These are phyloP conservation scores for Penicillium nucicola DNA, from an alignment of 495 filamentous ascomycete genomes.

Conservation along the genomic window DNA sequence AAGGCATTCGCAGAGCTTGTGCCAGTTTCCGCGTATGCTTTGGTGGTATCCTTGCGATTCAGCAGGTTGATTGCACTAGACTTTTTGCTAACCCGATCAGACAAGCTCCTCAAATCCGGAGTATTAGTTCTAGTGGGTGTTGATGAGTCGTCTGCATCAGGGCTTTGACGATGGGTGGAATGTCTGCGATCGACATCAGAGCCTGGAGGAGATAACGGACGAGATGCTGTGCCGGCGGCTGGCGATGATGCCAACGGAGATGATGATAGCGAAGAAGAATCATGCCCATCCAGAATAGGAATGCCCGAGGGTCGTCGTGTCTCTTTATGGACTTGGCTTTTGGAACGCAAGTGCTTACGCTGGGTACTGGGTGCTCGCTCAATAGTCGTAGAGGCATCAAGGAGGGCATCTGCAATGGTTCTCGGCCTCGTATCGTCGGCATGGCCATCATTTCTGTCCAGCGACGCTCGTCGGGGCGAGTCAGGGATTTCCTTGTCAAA, in stretches of 20 bases:
- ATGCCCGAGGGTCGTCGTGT: conserved; percentile 19
- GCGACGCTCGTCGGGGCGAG: conserved; percentile 38
- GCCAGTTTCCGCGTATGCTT: conserved; percentile 78
- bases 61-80: conserved; percentile 82
- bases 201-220: conserved; percentile 38
- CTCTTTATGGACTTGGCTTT: conserved; percentile 47
- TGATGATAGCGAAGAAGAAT: conserved; percentile 25
- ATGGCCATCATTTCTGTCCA: conserved; percentile 21
- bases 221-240: conserved; percentile 31
- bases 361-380: conserved; percentile 62
- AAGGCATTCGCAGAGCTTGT: conserved; percentile 80
- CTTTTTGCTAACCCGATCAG: conserved; percentile 51
- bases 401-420: conserved; percentile 85
- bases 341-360: conserved; percentile 49
- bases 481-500: conserved; percentile 70
- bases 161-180: conserved; percentile 24
- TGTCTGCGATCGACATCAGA: conserved; percentile 31
- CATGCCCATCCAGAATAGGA: conserved; percentile 21
- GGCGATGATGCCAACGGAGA: conserved; percentile 42
- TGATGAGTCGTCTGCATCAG: conserved; percentile 35
- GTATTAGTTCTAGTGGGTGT: conserved; percentile 37
- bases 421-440: conserved; percentile 49
- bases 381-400: conserved; percentile 89
- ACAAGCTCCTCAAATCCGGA: conserved; percentile 23
- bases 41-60: conserved; percentile 71